Conservation (phyloP, 306 rosid species). For the Acmispon strigosus region DNA sequence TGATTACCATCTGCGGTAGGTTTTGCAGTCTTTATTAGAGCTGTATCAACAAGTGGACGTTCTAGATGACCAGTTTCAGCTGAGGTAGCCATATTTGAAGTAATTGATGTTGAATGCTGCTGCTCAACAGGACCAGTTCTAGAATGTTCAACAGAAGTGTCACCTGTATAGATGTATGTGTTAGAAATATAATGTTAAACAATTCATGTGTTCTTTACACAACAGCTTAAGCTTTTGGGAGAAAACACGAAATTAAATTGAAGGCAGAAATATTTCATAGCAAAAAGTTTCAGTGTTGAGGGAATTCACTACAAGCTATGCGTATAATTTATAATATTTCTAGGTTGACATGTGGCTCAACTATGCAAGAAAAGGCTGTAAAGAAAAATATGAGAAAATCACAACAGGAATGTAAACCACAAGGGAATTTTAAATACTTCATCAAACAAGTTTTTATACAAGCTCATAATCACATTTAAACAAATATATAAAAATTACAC, state of each 20-base stretch:
- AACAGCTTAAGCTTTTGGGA: too few relatives aligned
- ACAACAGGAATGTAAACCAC: background rate
- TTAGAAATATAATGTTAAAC: too few relatives aligned
- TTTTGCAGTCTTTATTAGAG: background rate
- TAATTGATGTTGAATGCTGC: slow-evolving; percentile 2
- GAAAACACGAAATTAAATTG: background rate
- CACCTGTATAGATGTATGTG: slow-evolving; percentile 5
- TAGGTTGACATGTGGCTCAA: background rate
- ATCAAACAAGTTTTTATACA: background rate
- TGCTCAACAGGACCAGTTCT: background rate
- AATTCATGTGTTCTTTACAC: too few relatives aligned
- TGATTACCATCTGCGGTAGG: background rate
- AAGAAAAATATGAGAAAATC: background rate
- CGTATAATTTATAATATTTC: background rate
- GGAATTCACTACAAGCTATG: background rate
- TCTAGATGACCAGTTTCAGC: slow-evolving; percentile 10
- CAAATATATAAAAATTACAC: background rate
- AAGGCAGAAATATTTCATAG: background rate
- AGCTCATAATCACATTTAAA: background rate
- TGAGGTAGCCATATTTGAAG: background rate
- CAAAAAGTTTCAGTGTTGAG: background rate
- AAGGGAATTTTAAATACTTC: background rate
- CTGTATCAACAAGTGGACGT: slow-evolving; percentile 4
- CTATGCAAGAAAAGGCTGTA: background rate
- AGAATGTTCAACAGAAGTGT: slow-evolving; percentile 10